Percentiles rank a stretch among this genome's conserved stretches.
Evolutionary conservation across 2,329 filamentous ascomycete genomes (phyloP).

Genomic region (Colletotrichum agaves): DNA sequence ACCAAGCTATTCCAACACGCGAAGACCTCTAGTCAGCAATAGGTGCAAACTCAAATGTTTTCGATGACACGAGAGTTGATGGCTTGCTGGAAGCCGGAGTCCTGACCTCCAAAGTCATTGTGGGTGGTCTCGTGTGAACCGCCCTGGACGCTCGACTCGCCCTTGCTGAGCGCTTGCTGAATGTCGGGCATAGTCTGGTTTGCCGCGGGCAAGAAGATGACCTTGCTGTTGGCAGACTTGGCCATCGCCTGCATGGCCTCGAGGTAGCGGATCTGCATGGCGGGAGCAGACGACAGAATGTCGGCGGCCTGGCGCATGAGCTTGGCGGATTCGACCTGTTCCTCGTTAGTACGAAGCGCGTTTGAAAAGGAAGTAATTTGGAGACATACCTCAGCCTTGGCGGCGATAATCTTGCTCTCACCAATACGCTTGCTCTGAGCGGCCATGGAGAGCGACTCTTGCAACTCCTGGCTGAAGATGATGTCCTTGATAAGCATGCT

Average conservation of each 20-base stretch:
- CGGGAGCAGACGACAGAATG: conserved; percentile 88
- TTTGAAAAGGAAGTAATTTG: background rate
- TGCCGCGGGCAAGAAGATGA: conserved; percentile 80
- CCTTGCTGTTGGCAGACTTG: conserved; percentile 89
- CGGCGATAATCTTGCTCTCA: conserved; percentile 98
- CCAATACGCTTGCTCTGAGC: conserved; percentile 98
- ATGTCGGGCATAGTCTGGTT: conserved; percentile 65
- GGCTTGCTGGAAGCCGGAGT: conserved; percentile 77
- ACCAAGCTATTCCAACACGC: conserved; percentile 36
- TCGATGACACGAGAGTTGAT: conserved; percentile 86
- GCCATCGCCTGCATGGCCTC: conserved; percentile 99
- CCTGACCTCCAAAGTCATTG: conserved; percentile 63
- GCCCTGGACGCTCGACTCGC: conserved; percentile 56
- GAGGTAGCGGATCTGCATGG: conserved; percentile 98
- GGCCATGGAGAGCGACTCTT: conserved; percentile 97
- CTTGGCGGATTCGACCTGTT: conserved; percentile 87
- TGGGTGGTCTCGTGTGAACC: conserved; percentile 46
- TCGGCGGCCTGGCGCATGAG: conserved; percentile 94
- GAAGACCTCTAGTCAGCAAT: conserved; percentile 37
- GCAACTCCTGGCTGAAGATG: conserved; percentile 93
- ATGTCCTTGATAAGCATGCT: conserved; percentile 99
- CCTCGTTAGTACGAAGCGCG: conserved; percentile 13
- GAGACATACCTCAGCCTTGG: conserved; percentile 79
- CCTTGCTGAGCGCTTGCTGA: conserved; percentile 53
- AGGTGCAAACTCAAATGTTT: conserved; percentile 72